Percentiles rank a stretch among this genome's conserved stretches.
These are phyloP conservation scores for Tilletia setariae DNA, from an alignment of 1,284 basidiomycete species.

Conservation along the genomic window DNA sequence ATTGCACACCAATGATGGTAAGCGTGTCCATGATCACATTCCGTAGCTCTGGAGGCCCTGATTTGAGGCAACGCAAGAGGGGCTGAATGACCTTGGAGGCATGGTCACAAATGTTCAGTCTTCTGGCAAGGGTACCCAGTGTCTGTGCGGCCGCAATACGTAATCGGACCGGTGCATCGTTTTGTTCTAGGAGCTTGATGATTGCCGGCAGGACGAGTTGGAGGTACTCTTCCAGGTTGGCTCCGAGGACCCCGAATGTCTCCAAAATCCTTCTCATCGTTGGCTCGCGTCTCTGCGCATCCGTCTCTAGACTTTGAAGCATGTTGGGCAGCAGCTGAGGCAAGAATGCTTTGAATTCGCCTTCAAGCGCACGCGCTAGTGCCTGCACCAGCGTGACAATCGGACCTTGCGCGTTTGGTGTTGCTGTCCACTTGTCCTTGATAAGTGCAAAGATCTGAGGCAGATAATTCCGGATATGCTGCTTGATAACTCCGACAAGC, in stretches of 20 bases:
- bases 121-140: slow-evolving; percentile 81
- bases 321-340: slow-evolving; percentile 86
- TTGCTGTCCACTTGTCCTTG: slow-evolving; percentile 56
- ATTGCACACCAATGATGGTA: slow-evolving; percentile 84
- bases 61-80: slow-evolving; percentile 80
- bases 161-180: slow-evolving; percentile 70
- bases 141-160: slow-evolving; percentile 87
- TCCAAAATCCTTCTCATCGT: slow-evolving; percentile 87
- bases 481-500: slow-evolving; percentile 93
- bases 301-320: slow-evolving; percentile 68
- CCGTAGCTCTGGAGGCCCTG: slow-evolving; percentile 68
- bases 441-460: slow-evolving; percentile 52
- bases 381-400: slow-evolving; percentile 91
- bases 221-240: slow-evolving; percentile 95
- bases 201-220: slow-evolving; percentile 95
- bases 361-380: slow-evolving; percentile 89
- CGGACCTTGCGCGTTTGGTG: slow-evolving; percentile 78
- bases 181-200: slow-evolving; percentile 82
- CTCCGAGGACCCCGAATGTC: slow-evolving; percentile 89
- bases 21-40: slow-evolving; percentile 88
- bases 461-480: slow-evolving; percentile 78
- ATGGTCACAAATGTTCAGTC: slow-evolving; percentile 98
- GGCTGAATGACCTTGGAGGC: slow-evolving; percentile 96
- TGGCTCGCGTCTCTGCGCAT: slow-evolving; percentile 57
- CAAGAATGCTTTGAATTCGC: slow-evolving; percentile 97